Base-by-base conservation (phyloP, 306 rosid genomes). In the Leucaena leucocephala region DNA sequence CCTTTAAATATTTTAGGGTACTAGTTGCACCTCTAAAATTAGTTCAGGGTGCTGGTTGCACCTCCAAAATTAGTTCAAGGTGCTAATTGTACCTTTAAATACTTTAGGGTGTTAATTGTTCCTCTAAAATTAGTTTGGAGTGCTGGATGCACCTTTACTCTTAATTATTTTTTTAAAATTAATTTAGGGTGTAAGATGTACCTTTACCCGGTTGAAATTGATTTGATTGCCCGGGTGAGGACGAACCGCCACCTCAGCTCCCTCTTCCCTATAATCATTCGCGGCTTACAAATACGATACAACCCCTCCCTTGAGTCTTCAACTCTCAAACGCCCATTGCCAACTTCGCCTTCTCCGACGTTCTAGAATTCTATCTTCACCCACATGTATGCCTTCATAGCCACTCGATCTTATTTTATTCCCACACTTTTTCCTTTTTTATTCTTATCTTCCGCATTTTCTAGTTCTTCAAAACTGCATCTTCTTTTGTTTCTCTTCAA, bases 281-380 rank as follows among this genome's bases (percentile, higher is more conserved):
- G 52, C 71, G 19, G 14, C 45, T n/a, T 16, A 3, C 52, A 46
- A 0, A 17, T 50, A 50, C 45, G n/a, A 64, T 13, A 6, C n/a
- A 13, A 1, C 10, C 43, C 2, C 4, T 17, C 52, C 3, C 27
- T 27, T 39, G 34, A 27, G 8, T 12, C 65, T 57, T 7, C 66
- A 27, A 12, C 66, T 27, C 39, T 59, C 2, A 27, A 22, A 54
- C 27, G 66, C 36, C 36, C 27, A 3, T 49, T 39, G 38, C 52
- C 77, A 45, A 71, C 64, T 72, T 13, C 19, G 11, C 58, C 42
- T 67, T 33, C 63, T 65, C 21, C 76, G 33, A 59, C 39, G 8
- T 39, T 54, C 68, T 64, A 27, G 13, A 63, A 39, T 42, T 48
- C 54, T 11, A 12, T 9, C 72, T 40, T 3, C 35, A 21, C 38